These are phyloP conservation scores for Quercus phellos DNA, from an alignment of 331 rosid species.

Conservation along the genomic window DNA sequence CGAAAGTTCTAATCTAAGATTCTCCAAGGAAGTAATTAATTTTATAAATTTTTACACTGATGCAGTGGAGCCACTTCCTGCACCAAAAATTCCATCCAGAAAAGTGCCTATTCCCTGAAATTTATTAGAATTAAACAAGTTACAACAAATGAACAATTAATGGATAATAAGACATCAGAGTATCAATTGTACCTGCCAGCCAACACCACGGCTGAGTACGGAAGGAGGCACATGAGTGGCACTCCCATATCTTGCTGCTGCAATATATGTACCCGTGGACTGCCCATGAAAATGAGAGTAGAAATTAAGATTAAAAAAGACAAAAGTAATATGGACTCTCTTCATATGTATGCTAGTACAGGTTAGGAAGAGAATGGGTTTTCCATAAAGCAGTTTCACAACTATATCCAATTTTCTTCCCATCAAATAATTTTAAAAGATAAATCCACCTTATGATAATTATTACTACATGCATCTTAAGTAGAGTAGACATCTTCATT, in stretches of 20 bases:
- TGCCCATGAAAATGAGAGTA: slow-evolving; percentile 26
- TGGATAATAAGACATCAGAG: neutral
- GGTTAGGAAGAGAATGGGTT: neutral
- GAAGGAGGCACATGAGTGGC: slow-evolving; percentile 84
- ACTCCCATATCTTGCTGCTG: slow-evolving; percentile 79
- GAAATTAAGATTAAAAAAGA: slow-evolving; percentile 16
- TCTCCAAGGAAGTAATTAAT: neutral
- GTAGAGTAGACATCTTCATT: no score
- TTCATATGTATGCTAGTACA: neutral
- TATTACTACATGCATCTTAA: no score
- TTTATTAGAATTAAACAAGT: slow-evolving; percentile 15
- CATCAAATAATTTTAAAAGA: neutral
- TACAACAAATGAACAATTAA: neutral
- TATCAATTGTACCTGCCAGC: slow-evolving; percentile 73
- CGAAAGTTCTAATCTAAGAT: neutral
- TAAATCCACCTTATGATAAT: no score
- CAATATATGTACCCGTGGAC: slow-evolving; percentile 86
- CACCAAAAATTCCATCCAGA: slow-evolving; percentile 68
- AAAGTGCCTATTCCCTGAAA: slow-evolving; percentile 76
- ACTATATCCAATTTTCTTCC: neutral
- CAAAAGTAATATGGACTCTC: neutral
- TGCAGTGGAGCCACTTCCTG: slow-evolving; percentile 71
- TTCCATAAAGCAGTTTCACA: neutral
- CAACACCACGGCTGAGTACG: slow-evolving; percentile 76
- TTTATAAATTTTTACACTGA: slow-evolving; percentile 57